Base-by-base conservation (phyloP, 2,329 filamentous ascomycete genomes). In the Madurella mycetomatis region DNA sequence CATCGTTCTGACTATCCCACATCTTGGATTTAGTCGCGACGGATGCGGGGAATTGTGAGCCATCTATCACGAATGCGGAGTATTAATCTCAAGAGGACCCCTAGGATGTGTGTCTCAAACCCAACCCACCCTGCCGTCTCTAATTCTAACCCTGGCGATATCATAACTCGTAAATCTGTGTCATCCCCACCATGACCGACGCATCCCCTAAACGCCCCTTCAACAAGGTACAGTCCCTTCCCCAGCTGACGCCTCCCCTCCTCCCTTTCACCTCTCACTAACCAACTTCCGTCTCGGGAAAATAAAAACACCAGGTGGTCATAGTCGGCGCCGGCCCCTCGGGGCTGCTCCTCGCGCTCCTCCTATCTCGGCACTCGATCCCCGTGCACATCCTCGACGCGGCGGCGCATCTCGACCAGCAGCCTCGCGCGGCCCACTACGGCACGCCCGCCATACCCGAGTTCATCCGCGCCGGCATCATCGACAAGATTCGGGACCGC, bases 341-440 rank as follows among this genome's bases (percentile, higher is more conserved):
- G 0, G 76, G 77, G 16, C 70, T 80, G 1, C 68, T 79, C 8
- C 71, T 76, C n/a, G 73, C 71, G 13, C 70, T 83, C 2, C 72
- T 83, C 2, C 74, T 84, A 7, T 73, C 78, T 17, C 75, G 77
- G 60, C 72, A 77, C 49, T 72, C 74, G 43, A 79, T 84, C 55
- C 68, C 73, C 31, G 76, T 80, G 42, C 76, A 76, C 19, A 71
- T 84, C 18, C 70, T 86, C 50, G 83, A 87, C 61, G 76, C 77
- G 2, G 73, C 76, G 1, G 65, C 73, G 25, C 70, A 76, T 51
- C 72, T 85, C 44, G 80, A 84, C 69, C 72, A 77, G 54, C 80
- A 81, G 54, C 83, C 83, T 0, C 80, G 83, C 30, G 83, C 83
- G 13, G 80, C 82, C 2, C 81, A 85, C 66, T 85, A 85, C 64